These are phyloP conservation scores for Hsuehochloa calcarea DNA, from an alignment of 176 grass and related monocot genomes.

Conservation along the genomic window DNA sequence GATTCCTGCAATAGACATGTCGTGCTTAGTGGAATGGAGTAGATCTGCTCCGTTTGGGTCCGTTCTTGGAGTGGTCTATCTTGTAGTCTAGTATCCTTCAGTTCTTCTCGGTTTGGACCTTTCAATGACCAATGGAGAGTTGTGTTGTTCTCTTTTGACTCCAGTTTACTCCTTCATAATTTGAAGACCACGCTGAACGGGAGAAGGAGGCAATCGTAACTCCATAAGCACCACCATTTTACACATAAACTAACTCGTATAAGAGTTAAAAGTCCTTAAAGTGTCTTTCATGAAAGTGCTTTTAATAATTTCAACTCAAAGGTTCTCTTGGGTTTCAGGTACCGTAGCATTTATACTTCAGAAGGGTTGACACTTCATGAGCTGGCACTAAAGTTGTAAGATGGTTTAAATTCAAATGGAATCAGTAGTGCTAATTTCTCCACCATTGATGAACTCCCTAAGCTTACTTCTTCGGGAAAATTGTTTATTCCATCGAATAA, in stretches of 20 bases:
- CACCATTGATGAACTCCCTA: slow-evolving; percentile 40
- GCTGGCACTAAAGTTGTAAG: slow-evolving; percentile 53
- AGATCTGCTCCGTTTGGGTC: slow-evolving; percentile 22
- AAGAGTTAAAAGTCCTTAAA: slow-evolving; percentile 4
- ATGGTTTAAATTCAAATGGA: slow-evolving; percentile 39
- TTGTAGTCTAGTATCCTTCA: not conserved
- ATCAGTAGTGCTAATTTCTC: slow-evolving; percentile 15
- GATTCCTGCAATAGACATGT: not conserved
- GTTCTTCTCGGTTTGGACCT: not conserved
- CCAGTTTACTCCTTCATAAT: slow-evolving; percentile 77
- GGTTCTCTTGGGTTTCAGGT: slow-evolving; percentile 46
- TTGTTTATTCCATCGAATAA: slow-evolving; percentile 30
- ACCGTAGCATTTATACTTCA: slow-evolving; percentile 68
- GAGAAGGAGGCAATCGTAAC: slow-evolving; percentile 55
- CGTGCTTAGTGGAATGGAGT: not conserved
- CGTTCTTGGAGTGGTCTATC: not conserved
- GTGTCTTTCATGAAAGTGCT: not conserved
- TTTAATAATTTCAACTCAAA: not conserved
- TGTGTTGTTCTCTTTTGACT: slow-evolving; percentile 31
- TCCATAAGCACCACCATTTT: slow-evolving; percentile 55
- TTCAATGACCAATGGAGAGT: not conserved
- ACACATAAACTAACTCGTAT: slow-evolving; percentile 18
- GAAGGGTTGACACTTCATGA: slow-evolving; percentile 76
- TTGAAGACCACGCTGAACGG: slow-evolving; percentile 80
- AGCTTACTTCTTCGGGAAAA: slow-evolving; percentile 47